Evolutionary conservation across 1,284 basidiomycete species (phyloP).

Genomic region (Cystobasidiaceae sp.): DNA sequence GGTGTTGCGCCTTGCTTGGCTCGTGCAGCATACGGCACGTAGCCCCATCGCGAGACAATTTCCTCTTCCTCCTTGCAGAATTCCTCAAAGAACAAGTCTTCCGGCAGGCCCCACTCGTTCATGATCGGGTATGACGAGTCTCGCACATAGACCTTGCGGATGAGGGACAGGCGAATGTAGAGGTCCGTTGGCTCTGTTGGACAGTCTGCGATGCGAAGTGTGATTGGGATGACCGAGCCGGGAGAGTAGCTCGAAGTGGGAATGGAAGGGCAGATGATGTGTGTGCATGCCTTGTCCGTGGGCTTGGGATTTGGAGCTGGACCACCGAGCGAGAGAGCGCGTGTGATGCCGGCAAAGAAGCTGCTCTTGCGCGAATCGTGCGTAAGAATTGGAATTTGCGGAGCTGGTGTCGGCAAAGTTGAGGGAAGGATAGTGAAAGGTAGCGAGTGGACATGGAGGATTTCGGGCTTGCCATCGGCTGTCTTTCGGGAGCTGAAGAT

Average conservation of each 20-base stretch:
- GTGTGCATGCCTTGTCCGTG: slow-evolving; percentile 40
- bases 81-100: slow-evolving; percentile 42
- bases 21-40: slow-evolving; percentile 44
- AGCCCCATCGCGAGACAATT: slow-evolving; percentile 47
- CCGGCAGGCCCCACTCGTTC: slow-evolving; percentile 38
- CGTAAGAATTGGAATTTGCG: slow-evolving; percentile 39
- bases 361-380: slow-evolving; percentile 40
- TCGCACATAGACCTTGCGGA: slow-evolving; percentile 44
- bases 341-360: slow-evolving; percentile 37
- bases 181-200: slow-evolving; percentile 44
- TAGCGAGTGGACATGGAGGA: slow-evolving; percentile 43
- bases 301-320: slow-evolving; percentile 12
- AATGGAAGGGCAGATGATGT: slow-evolving; percentile 43
- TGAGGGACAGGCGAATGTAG: slow-evolving; percentile 43
- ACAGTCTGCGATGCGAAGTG: slow-evolving; percentile 43
- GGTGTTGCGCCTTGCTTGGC: slow-evolving; percentile 41
- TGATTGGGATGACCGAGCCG: slow-evolving; percentile 42
- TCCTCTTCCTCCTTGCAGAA: slow-evolving; percentile 47
- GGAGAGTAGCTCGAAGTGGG: slow-evolving; percentile 44
- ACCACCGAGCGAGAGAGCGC: slow-evolving; percentile 36
- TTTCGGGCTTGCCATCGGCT: slow-evolving; percentile 39
- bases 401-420: slow-evolving; percentile 40
- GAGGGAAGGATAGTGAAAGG: slow-evolving; percentile 45
- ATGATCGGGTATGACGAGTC: slow-evolving; percentile 36
- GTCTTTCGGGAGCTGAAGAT: slow-evolving; percentile 37